Conservation (phyloP, 1,139 yeast species). For the Pichia kudriavzevii region DNA sequence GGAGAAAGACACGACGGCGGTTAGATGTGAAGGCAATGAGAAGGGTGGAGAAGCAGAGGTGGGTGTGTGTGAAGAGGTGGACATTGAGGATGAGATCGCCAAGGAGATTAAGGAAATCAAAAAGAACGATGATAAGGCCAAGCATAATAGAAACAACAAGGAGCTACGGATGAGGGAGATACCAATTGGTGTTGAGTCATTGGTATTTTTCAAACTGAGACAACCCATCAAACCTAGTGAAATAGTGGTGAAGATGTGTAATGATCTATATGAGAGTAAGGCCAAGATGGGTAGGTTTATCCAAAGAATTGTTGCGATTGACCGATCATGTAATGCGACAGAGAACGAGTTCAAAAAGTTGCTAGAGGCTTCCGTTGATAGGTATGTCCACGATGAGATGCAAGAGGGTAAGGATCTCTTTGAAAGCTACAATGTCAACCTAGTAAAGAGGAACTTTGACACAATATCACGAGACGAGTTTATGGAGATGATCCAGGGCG, state of each 20-base stretch:
- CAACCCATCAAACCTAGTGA: constrained; percentile 72
- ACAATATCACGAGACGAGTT: constrained; percentile 54
- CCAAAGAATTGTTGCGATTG: constrained; percentile 75
- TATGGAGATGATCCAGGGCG: constrained; percentile 5
- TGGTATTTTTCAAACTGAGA: constrained; percentile 72
- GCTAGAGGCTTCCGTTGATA: constrained; percentile 30
- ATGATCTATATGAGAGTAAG: constrained; percentile 45
- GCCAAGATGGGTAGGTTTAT: constrained; percentile 61
- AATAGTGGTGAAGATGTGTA: constrained; percentile 56
- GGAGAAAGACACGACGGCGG: constrained; percentile 30
- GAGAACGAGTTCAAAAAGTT: constrained; percentile 57
- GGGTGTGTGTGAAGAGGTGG: constrained; percentile 26
- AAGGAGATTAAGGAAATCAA: constrained; percentile 41
- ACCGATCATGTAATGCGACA: constrained; percentile 66
- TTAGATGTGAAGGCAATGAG: constrained; percentile 26
- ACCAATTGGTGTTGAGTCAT: constrained; percentile 76
- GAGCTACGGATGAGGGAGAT: constrained; percentile 52
- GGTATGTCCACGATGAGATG: constrained; percentile 1
- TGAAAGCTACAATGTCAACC: constrained; percentile 69
- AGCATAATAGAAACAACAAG: constrained; percentile 31
- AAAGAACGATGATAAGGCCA: constrained; percentile 36
- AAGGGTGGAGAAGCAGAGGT: constrained; percentile 25
- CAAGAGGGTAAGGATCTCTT: constrained; percentile 12
- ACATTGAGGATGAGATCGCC: constrained; percentile 68
- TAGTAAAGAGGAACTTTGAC: constrained; percentile 72